Conservation (phyloP, 78 protist genomes). For the Dictyostelium citrinum region DNA sequence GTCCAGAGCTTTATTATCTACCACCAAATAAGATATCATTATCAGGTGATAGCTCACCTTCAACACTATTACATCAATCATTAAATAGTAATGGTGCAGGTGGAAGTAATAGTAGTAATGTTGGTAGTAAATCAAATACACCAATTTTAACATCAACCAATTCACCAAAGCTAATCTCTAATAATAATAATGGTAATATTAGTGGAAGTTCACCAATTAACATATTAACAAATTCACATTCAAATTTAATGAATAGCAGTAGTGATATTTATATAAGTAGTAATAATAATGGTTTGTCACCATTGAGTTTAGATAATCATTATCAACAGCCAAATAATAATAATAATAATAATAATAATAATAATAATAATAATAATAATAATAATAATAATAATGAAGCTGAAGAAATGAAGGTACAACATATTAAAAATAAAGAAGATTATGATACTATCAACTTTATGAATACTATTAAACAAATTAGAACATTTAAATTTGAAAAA, state of each 20-base stretch:
- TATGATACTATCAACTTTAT: background rate
- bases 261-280: background rate
- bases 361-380: background rate
- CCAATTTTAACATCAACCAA: background rate
- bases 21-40: background rate
- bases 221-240: background rate
- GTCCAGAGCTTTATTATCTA: conserved; percentile 15
- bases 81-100: background rate
- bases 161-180: background rate
- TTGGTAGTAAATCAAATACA: background rate
- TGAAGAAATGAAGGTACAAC: background rate
- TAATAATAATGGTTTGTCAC: background rate
- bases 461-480: conserved; percentile 30
- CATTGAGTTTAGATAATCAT: background rate
- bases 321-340: background rate
- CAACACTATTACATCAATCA: background rate
- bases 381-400: background rate
- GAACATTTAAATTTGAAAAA: conserved; percentile 51
- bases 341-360: background rate
- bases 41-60: background rate
- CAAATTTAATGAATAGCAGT: background rate
- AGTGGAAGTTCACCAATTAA: background rate
- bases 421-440: background rate
- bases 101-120: background rate
- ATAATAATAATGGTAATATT: background rate